Conservation (phyloP, 2,329 filamentous ascomycete species). For the Colletotrichum zoysiae region DNA sequence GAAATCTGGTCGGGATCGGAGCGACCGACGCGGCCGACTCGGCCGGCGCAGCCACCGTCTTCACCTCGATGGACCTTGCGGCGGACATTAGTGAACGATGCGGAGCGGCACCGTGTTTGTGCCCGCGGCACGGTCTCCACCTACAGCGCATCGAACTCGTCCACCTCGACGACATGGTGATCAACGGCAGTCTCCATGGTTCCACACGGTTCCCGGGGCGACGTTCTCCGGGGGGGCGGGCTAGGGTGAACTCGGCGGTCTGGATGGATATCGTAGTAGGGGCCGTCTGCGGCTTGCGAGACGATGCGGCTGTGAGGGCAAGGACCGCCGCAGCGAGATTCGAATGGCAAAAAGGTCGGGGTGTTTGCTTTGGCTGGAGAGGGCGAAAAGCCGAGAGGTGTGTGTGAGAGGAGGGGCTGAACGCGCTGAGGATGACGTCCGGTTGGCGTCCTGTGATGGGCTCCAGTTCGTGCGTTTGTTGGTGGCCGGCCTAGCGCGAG, state of each 20-base stretch:
- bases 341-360: not conserved
- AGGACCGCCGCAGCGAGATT: conserved; percentile 18
- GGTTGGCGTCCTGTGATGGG: not conserved
- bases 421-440: not conserved
- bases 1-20: conserved; percentile 50
- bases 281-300: conserved; percentile 21
- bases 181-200: conserved; percentile 49
- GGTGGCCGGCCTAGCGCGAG: conserved; percentile 30
- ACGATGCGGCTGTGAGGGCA: conserved; percentile 32
- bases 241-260: not conserved
- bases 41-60: conserved; percentile 37
- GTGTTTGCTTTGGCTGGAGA: conserved; percentile 9
- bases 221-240: not conserved
- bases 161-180: conserved; percentile 59
- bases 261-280: conserved; percentile 3
- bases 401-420: not conserved
- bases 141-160: conserved; percentile 69
- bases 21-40: conserved; percentile 30
- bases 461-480: not conserved
- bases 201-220: not conserved
- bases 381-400: not conserved
- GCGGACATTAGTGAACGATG: conserved; percentile 19
- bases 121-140: conserved; percentile 45
- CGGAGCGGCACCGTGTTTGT: conserved; percentile 8
- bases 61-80: conserved; percentile 55